Conservation (phyloP, 352 stramenopile genomes). For the Pythium brassicae region DNA sequence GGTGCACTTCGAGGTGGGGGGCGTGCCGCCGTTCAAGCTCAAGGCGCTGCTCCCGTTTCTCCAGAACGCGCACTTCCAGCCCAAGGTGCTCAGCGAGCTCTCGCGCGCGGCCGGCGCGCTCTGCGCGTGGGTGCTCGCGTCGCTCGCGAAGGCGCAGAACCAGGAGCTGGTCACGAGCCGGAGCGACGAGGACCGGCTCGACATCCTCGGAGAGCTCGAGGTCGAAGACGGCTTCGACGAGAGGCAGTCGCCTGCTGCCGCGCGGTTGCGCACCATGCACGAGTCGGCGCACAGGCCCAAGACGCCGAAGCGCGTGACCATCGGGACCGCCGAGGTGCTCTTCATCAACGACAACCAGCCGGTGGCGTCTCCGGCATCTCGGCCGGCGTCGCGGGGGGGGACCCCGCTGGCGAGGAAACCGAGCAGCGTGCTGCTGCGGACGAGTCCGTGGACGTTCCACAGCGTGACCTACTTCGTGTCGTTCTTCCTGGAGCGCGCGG, state of each 20-base stretch:
- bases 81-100: conserved; percentile 47
- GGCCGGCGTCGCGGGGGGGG: conserved; percentile 7
- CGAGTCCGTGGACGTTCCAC: conserved; percentile 63
- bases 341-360: conserved; percentile 76
- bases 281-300: conserved; percentile 16
- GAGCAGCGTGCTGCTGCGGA: conserved; percentile 39
- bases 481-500: conserved; percentile 54
- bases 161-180: conserved; percentile 25
- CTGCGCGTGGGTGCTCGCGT: conserved; percentile 63
- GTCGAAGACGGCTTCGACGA: conserved; percentile 34
- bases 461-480: conserved; percentile 75
- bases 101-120: conserved; percentile 45
- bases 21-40: conserved; percentile 64
- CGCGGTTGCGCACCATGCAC: conserved; percentile 2
- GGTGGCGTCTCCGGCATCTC: conserved; percentile 21
- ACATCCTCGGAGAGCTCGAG: conserved; percentile 55
- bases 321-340: conserved; percentile 56
- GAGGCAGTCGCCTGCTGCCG: background rate
- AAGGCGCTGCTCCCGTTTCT: conserved; percentile 67
- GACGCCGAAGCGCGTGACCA: conserved; percentile 50
- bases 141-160: conserved; percentile 30
- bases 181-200: conserved; percentile 41
- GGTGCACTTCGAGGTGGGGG: conserved; percentile 27
- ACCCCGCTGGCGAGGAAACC: background rate
- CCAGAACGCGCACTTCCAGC: conserved; percentile 71